Percentiles rank a stretch among this genome's conserved stretches.
These are phyloP conservation scores for Kwoniella dendrophila DNA, from an alignment of 768 basidiomycete species.

Conservation along the genomic window DNA sequence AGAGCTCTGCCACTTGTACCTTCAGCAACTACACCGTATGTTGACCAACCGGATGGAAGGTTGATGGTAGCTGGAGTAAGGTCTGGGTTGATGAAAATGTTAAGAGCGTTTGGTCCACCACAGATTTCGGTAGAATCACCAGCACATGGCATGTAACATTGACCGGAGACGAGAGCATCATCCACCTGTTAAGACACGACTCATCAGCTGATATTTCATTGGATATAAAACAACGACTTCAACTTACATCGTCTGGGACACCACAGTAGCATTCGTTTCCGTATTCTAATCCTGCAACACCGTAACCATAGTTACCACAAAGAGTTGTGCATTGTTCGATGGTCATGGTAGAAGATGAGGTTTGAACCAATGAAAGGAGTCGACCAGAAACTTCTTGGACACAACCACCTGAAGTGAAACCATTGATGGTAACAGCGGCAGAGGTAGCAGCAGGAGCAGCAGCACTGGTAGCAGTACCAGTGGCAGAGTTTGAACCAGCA, in stretches of 20 bases:
- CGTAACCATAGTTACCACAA: constrained; percentile 35
- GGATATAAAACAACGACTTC: neutral
- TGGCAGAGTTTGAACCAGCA: constrained; percentile 13
- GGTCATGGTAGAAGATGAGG: constrained; percentile 29
- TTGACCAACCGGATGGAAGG: constrained; percentile 29
- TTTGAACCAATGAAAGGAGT: constrained; percentile 28
- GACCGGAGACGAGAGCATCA: constrained; percentile 32
- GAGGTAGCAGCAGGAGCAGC: constrained; percentile 19
- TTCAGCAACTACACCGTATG: constrained; percentile 28
- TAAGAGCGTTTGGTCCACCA: constrained; percentile 47
- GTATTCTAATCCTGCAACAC: constrained; percentile 44
- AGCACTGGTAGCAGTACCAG: constrained; percentile 12
- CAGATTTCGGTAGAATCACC: constrained; percentile 39
- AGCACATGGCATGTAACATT: constrained; percentile 48
- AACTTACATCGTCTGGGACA: constrained; percentile 22
- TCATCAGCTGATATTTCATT: neutral
- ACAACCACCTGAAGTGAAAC: constrained; percentile 30
- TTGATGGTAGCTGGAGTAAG: constrained; percentile 20
- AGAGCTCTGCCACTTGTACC: constrained; percentile 24
- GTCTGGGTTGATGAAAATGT: constrained; percentile 31
- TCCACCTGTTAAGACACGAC: constrained; percentile 10
- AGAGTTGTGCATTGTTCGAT: constrained; percentile 31
- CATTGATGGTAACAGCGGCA: constrained; percentile 25
- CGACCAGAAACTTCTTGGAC: constrained; percentile 39
- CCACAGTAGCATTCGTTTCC: constrained; percentile 49